phyloP scores from a whole-genome alignment of 768 basidiomycete species.

The Boletus rubroflammeus region DNA sequence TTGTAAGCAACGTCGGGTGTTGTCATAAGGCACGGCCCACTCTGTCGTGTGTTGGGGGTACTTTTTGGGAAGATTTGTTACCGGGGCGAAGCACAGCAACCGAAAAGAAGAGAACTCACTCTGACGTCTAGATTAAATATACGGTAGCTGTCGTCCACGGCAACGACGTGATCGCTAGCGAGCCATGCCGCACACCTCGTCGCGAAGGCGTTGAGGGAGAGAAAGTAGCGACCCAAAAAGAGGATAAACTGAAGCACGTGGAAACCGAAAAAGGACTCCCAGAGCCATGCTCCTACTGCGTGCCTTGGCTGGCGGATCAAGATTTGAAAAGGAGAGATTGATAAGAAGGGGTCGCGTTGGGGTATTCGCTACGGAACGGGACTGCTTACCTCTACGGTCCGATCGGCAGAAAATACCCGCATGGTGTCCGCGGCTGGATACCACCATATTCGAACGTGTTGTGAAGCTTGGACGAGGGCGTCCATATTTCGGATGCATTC shows the following conservation, averaged over 20 bases:
- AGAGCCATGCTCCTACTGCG: constrained; percentile 58
- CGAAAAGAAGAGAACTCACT: constrained; percentile 47
- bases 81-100: not conserved
- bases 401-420: constrained; percentile 68
- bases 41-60: constrained; percentile 93
- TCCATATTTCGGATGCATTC: constrained; percentile 58
- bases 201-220: constrained; percentile 58
- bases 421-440: constrained; percentile 76
- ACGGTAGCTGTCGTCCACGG: constrained; percentile 72
- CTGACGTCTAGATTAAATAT: constrained; percentile 94
- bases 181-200: constrained; percentile 70
- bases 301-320: constrained; percentile 42
- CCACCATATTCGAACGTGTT: constrained; percentile 97
- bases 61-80: constrained; percentile 26
- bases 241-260: constrained; percentile 84
- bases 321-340: not conserved
- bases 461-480: constrained; percentile 52
- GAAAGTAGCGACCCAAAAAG: constrained; percentile 67
- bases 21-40: constrained; percentile 81
- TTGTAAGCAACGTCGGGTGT: constrained; percentile 61
- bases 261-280: constrained; percentile 68
- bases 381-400: constrained; percentile 70
- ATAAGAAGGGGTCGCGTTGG: not conserved
- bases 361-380: constrained; percentile 7
- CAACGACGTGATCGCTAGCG: constrained; percentile 47